These are phyloP conservation scores for Kwoniella shandongensis DNA, from an alignment of 768 basidiomycete species.

Conservation along the genomic window DNA sequence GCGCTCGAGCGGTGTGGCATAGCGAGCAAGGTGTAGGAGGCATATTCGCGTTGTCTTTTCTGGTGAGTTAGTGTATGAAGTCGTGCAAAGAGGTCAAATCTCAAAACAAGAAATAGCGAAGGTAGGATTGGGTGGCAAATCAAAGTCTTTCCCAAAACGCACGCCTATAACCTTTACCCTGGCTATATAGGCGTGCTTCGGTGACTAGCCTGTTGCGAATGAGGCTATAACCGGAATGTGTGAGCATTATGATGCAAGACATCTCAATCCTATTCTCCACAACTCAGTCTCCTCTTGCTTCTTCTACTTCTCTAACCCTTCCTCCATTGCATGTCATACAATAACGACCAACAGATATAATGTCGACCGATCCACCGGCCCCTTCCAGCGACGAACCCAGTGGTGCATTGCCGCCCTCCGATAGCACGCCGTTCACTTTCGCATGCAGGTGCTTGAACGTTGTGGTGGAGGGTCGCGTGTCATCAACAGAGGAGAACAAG, in stretches of 20 bases:
- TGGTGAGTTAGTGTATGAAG: background rate
- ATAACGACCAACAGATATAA: background rate
- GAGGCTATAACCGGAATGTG: too few relatives aligned
- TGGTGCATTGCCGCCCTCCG: slow-evolving; percentile 9
- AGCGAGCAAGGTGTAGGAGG: slow-evolving; percentile 76
- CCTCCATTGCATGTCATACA: too few relatives aligned
- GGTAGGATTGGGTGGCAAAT: slow-evolving; percentile 2
- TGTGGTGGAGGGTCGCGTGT: slow-evolving; percentile 24
- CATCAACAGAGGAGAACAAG: slow-evolving; percentile 12
- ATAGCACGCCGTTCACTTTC: slow-evolving; percentile 28
- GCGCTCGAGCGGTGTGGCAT: slow-evolving; percentile 73
- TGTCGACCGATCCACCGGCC: slow-evolving; percentile 4
- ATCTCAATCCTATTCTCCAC: too few relatives aligned
- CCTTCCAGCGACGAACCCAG: slow-evolving; percentile 1
- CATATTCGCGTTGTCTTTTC: slow-evolving; percentile 62
- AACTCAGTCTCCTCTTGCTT: too few relatives aligned
- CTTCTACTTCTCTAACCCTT: too few relatives aligned
- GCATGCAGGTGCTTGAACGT: slow-evolving; percentile 37
- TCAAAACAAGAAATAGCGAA: background rate
- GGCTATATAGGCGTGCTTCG: too few relatives aligned
- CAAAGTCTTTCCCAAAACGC: background rate
- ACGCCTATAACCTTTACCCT: background rate
- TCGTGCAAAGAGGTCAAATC: background rate
- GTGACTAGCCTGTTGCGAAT: too few relatives aligned
- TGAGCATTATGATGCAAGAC: too few relatives aligned